These are phyloP conservation scores for Patellaria atrata DNA, from an alignment of 495 filamentous ascomycete genomes.

Conservation along the genomic window DNA sequence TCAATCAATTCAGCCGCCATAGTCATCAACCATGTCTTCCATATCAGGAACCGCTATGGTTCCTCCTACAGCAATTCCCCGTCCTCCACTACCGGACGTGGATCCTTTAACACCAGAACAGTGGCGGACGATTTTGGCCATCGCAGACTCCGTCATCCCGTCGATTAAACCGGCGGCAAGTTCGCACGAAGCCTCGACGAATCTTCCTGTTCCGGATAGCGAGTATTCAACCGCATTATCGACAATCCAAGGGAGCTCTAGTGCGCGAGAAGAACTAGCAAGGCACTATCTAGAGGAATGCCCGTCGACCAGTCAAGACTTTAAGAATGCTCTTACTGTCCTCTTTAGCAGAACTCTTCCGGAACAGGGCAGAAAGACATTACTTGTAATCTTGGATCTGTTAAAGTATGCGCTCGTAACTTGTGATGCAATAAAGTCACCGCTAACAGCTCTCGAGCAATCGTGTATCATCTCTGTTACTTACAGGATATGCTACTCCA, in stretches of 20 bases:
- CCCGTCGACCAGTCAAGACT: constrained; percentile 19
- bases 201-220: constrained; percentile 15
- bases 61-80: constrained; percentile 16
- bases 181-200: no score
- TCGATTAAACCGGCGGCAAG: constrained; percentile 17
- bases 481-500: constrained; percentile 24
- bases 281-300: constrained; percentile 20
- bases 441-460: constrained; percentile 7
- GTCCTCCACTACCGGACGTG: constrained; percentile 18
- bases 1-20: no score
- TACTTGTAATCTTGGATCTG: constrained; percentile 19
- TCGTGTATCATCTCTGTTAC: constrained; percentile 21
- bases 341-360: constrained; percentile 15
- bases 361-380: constrained; percentile 13
- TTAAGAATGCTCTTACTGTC: constrained; percentile 13
- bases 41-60: constrained; percentile 6
- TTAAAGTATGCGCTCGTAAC: constrained; percentile 24
- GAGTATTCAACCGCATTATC: constrained; percentile 16
- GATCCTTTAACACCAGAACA: constrained; percentile 23
- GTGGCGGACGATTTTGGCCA: constrained; percentile 25
- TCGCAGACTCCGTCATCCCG: constrained; percentile 24
- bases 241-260: constrained; percentile 9
- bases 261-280: constrained; percentile 8
- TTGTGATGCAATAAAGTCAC: no score
- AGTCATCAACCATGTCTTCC: no score